Evolutionary conservation across 495 filamentous ascomycete species (phyloP).

Genomic region (Hypoxylon rickii): DNA sequence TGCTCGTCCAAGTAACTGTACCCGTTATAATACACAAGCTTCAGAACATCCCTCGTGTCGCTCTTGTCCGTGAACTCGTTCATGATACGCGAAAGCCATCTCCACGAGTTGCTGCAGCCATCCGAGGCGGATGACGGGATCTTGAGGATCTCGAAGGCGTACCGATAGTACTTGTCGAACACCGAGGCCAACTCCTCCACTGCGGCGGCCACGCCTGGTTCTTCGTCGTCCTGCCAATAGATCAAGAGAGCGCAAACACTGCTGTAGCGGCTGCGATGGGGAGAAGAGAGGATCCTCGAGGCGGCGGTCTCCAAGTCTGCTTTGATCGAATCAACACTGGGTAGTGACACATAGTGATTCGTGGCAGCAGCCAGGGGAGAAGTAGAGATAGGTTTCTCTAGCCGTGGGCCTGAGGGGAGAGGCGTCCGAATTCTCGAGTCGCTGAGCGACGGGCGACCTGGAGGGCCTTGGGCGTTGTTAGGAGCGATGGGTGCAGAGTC

Average conservation of each 20-base stretch:
- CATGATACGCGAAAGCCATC: slow-evolving; percentile 48
- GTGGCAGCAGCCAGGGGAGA: slow-evolving; percentile 29
- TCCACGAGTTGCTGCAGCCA: slow-evolving; percentile 45
- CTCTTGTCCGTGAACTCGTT: slow-evolving; percentile 50
- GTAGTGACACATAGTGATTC: slow-evolving; percentile 36
- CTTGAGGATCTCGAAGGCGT: slow-evolving; percentile 43
- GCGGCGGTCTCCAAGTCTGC: slow-evolving; percentile 47
- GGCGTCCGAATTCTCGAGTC: slow-evolving; percentile 54
- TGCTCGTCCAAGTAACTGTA: slow-evolving; percentile 52
- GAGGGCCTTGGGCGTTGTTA: slow-evolving; percentile 30
- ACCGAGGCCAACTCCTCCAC: slow-evolving; percentile 47
- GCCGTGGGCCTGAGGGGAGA: slow-evolving; percentile 50
- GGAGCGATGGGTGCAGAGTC: slow-evolving; percentile 40
- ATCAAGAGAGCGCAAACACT: slow-evolving; percentile 49
- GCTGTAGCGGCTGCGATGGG: slow-evolving; percentile 50
- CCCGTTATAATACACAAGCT: slow-evolving; percentile 54
- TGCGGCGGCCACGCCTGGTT: slow-evolving; percentile 37
- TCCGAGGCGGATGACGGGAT: slow-evolving; percentile 48
- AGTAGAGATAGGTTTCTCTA: slow-evolving; percentile 44
- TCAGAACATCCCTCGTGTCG: slow-evolving; percentile 51
- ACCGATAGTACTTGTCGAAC: slow-evolving; percentile 50
- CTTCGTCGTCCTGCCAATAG: slow-evolving; percentile 53
- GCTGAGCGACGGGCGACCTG: slow-evolving; percentile 40
- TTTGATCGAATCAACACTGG: slow-evolving; percentile 46
- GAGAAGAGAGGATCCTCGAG: slow-evolving; percentile 45